Percentiles rank a stretch among this genome's conserved stretches.
phyloP scores from a whole-genome alignment of 495 filamentous ascomycete genomes.

The Oleoguttula mirabilis region DNA sequence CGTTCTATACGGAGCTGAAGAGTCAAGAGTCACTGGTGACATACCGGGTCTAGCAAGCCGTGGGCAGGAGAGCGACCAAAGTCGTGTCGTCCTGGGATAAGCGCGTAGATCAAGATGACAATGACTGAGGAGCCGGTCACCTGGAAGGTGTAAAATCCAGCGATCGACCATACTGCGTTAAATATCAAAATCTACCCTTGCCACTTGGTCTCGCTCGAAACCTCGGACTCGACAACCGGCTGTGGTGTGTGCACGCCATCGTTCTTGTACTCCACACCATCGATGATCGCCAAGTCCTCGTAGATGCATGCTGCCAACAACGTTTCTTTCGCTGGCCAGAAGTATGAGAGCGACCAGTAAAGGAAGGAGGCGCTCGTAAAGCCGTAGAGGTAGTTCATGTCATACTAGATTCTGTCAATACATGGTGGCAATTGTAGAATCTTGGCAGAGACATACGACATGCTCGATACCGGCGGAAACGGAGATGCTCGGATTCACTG shows the following conservation, averaged over 20 bases:
- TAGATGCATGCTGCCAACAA: constrained; percentile 32
- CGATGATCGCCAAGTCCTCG: constrained; percentile 14
- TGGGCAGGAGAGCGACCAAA: too few relatives aligned
- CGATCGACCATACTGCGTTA: too few relatives aligned
- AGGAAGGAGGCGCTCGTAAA: constrained; percentile 37
- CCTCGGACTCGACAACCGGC: background rate
- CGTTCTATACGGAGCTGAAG: too few relatives aligned
- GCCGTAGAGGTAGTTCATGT: constrained; percentile 24
- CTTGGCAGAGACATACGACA: constrained; percentile 39
- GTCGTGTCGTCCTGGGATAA: too few relatives aligned
- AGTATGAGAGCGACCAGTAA: constrained; percentile 33
- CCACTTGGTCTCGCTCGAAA: too few relatives aligned
- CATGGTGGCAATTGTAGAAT: background rate
- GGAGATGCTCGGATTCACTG: constrained; percentile 35
- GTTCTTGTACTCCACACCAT: constrained; percentile 11
- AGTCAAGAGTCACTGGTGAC: too few relatives aligned
- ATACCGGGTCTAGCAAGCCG: too few relatives aligned
- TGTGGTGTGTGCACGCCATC: constrained; percentile 1
- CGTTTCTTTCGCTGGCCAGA: constrained; percentile 32
- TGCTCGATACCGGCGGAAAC: constrained; percentile 39
- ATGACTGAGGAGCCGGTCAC: too few relatives aligned
- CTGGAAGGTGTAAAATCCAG: too few relatives aligned
- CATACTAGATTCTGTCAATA: background rate
- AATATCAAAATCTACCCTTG: too few relatives aligned
- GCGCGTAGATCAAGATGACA: too few relatives aligned